Conservation (phyloP, 176 grass and related monocot genomes). For the Cenchrus purpureus region DNA sequence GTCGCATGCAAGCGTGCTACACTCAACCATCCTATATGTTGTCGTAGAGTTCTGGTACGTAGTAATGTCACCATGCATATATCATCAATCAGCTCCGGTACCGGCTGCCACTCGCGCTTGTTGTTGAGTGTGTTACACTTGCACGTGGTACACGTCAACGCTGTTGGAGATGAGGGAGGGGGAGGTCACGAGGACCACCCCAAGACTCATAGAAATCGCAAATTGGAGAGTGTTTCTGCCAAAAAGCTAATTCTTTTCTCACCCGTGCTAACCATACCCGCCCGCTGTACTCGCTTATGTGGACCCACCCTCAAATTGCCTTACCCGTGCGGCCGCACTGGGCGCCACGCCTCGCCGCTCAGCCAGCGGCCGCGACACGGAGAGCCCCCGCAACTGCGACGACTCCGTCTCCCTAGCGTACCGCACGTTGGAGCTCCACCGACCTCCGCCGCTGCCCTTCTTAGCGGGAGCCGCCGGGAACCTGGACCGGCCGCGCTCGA, state of each 20-base stretch:
- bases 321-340: background rate
- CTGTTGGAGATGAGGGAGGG: too few relatives aligned
- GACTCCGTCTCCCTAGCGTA: constrained; percentile 79
- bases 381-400: background rate
- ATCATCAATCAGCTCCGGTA: background rate
- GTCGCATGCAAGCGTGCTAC: background rate
- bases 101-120: background rate
- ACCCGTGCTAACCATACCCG: too few relatives aligned
- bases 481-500: constrained; percentile 39
- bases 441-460: background rate
- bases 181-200: too few relatives aligned
- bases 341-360: constrained; percentile 24
- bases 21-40: background rate
- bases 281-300: too few relatives aligned
- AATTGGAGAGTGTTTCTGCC: too few relatives aligned
- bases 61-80: too few relatives aligned
- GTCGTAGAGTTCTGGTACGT: background rate
- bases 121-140: background rate
- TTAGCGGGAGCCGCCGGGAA: constrained; percentile 35
- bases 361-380: constrained; percentile 55
- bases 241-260: too few relatives aligned
- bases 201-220: too few relatives aligned
- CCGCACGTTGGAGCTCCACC: constrained; percentile 53
- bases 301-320: too few relatives aligned
- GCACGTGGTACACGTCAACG: too few relatives aligned